Conservation (phyloP, 2,329 filamentous ascomycete species). For the Fusarium redolens region DNA sequence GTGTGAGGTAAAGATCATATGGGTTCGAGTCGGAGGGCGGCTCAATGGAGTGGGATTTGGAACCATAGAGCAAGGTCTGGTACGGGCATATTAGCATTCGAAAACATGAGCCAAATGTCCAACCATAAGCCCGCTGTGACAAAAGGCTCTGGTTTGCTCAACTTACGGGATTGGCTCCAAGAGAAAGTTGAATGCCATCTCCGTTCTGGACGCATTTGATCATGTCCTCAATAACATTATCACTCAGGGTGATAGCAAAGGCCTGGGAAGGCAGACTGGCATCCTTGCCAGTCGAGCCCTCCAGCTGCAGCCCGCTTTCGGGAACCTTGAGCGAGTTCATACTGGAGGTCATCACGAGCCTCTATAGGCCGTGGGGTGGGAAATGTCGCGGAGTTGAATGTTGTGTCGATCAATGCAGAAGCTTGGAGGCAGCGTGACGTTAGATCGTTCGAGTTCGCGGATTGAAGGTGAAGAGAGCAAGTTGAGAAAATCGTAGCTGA, state of each 20-base stretch:
- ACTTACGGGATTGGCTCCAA: conserved; percentile 71
- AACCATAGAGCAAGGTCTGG: conserved; percentile 67
- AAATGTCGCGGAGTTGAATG: conserved; percentile 44
- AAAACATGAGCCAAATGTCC: conserved; percentile 1
- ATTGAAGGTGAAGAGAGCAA: neutral
- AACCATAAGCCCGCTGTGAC: neutral
- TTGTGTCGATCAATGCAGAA: conserved; percentile 41
- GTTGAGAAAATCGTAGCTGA: conserved; percentile 4
- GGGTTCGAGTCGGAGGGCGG: conserved; percentile 58
- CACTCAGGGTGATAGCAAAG: conserved; percentile 68
- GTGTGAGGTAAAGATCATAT: conserved; percentile 68
- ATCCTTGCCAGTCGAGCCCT: conserved; percentile 59
- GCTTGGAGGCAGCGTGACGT: conserved; percentile 22
- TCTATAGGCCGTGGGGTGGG: conserved; percentile 42
- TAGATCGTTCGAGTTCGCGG: conserved; percentile 16
- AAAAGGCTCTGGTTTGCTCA: neutral
- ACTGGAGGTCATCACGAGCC: conserved; percentile 46
- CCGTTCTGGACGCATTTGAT: conserved; percentile 69
- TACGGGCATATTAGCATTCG: conserved; percentile 30
- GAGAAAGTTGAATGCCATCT: conserved; percentile 65
- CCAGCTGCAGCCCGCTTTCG: conserved; percentile 67
- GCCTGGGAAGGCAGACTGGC: conserved; percentile 63
- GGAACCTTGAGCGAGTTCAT: conserved; percentile 69
- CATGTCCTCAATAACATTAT: conserved; percentile 70
- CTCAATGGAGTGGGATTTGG: conserved; percentile 60